A percentile compares a stretch with the other conserved stretches of the same genome.
Conservation (phyloP, 2,329 filamentous ascomycete genomes). For the Claviceps spartinae region DNA sequence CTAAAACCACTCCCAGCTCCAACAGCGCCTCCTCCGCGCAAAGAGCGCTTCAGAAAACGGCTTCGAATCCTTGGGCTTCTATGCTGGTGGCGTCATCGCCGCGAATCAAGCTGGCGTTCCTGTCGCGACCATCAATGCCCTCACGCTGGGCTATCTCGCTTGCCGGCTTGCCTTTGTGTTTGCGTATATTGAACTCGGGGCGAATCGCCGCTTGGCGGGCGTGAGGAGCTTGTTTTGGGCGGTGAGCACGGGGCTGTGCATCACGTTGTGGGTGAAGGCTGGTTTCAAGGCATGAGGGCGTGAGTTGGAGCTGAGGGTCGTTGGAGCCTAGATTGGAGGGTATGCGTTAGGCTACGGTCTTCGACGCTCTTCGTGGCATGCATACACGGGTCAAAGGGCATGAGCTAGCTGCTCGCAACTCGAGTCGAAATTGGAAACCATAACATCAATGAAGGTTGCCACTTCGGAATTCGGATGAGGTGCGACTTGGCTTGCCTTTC, state of each 20-base stretch:
- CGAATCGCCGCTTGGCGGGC: conserved; percentile 22
- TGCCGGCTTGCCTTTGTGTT: conserved; percentile 27
- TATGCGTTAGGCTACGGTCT: background rate
- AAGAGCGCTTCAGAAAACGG: conserved; percentile 34
- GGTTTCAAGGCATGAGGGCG: conserved; percentile 13
- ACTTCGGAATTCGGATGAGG: too few relatives aligned
- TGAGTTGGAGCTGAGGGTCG: conserved; percentile 13
- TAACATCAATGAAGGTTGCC: too few relatives aligned
- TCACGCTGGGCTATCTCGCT: conserved; percentile 26
- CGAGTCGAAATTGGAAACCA: too few relatives aligned
- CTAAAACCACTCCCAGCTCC: conserved; percentile 20
- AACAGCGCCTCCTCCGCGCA: conserved; percentile 40
- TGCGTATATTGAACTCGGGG: conserved; percentile 29
- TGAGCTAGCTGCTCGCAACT: too few relatives aligned
- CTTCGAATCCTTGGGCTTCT: conserved; percentile 31
- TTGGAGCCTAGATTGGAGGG: conserved; percentile 21
- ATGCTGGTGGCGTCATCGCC: conserved; percentile 29
- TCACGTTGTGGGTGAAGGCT: conserved; percentile 28
- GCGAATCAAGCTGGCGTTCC: conserved; percentile 30
- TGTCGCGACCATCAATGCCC: conserved; percentile 22
- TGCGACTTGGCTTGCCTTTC: too few relatives aligned
- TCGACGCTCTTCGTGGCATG: too few relatives aligned
- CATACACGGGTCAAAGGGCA: too few relatives aligned
- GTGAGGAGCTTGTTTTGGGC: conserved; percentile 27
- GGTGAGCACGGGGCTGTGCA: conserved; percentile 18